Base-by-base conservation (phyloP, 257 asterid species). In the Penstemon barbatus region DNA sequence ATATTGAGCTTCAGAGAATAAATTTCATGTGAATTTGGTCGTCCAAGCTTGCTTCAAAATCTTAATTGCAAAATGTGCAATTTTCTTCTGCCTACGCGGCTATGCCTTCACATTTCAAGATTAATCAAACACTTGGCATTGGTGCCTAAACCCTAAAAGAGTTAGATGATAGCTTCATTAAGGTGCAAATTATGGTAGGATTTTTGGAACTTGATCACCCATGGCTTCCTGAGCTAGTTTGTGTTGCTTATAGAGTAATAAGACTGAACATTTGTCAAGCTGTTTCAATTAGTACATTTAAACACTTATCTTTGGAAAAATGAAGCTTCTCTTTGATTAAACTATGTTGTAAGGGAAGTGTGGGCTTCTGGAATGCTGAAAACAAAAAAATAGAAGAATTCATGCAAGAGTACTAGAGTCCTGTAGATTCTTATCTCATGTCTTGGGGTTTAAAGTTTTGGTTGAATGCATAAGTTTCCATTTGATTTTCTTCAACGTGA, bases 401-500 rank as follows among this genome's bases (percentile, higher is more conserved):
- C 2, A 25, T 25, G 33, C 33, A 1, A 25, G 33, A 25, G 33
- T 25, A 1, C 2, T 25, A 1, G 36, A 42, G 13, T 58, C 12
- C 18, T 25, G 61, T 8, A 48, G 40, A 37, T 50, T 65, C 33
- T 25, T 25, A 25, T 25, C 33, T 25, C 33, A 25, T 25, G 33
- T 25, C 33, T 72, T 36, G 3, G 18, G 45, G 75, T 10, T 68
- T 56, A 44, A 57, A 65, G 73, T 63, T 75, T 48, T 39, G 38
- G 61, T 69, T 68, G 39, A 71, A 70, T 62, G 71, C 49, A 4
- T 62, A 69, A 63, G 66, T 70, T 49, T 59, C 33, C 19, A 55
- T 40, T 40, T 38, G 68, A 50, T 61, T 64, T 63, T 69, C 61
- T 74, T 71, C 61, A 43, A 57, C 70, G 5, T 81, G 74, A 54